Base-by-base conservation (phyloP, 2,329 filamentous ascomycete genomes). In the Hypoxylon sp. region DNA sequence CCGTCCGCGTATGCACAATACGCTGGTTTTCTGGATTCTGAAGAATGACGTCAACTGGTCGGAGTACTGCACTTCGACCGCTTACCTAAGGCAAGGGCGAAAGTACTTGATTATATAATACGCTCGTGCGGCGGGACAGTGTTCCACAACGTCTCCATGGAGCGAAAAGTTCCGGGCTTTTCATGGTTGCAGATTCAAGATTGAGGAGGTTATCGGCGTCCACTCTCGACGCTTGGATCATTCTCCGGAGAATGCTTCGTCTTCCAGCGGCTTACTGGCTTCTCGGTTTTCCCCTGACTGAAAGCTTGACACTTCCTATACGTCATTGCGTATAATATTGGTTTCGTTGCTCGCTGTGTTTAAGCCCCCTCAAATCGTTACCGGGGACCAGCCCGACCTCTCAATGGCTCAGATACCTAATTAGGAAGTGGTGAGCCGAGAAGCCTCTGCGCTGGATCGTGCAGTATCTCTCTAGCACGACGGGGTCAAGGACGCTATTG, bases 371-470 rank as follows among this genome's bases (percentile, higher is more conserved):
- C 14, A 22, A 48, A 33, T 48, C 30, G 45, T 50, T 40, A 40
- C 20, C 16, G 52, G 38, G 46, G 22, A 20, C 38, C 36, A 52
- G 49, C 26, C 24, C 26, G 28, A 33, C 40, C 45, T 32, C 36
- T 49, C 12, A 18, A 26, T 58, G 53, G 45, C 24, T 26, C 50
- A 57, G 32, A 50, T 68, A 63, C 65, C 52, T 26, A 53, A 61
- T 65, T 42, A 53, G 62, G 65, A 49, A 66, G 50, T 57, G 51
- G 62, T 57, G 44, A 57, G 22, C 55, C 62, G 65, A 68, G 40
- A 49, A 48, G 50, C 22, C 20, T 46, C 30, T 60, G 28, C 46
- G 42, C 45, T 53, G 56, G 26, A 42, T 58, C 33, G 33, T 53
- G 24, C 56, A 62, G 49, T 59, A 53, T 46, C 52, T 42, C 36